Evolutionary conservation across 306 rosid genomes (phyloP), one percentile per base, ranked within the genome.

Genomic region (Malus asiatica): DNA sequence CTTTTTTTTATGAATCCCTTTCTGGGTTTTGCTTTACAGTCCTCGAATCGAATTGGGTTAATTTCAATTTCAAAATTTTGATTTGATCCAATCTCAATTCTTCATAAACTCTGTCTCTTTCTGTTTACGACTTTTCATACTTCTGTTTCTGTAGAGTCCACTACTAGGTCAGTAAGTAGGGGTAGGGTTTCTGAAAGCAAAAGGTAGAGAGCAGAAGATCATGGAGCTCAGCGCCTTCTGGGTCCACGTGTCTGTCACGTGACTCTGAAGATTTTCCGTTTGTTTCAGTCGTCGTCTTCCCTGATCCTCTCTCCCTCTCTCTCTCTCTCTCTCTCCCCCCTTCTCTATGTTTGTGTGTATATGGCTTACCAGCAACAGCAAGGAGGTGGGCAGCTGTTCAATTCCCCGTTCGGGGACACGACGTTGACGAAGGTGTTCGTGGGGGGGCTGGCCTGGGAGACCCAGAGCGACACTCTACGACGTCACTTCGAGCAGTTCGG

Each of bases 381-480:
- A 10, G 46, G 59, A 33, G 69, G 65, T 12, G 58, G 6, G 16
- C 80, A 60, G 61, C 58, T 77, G 59, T 60, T 69, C 61, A 69
- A 70, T 59, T 78, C 81, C 9, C 76, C 76, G 12, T 79, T 79
- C 18, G 78, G 78, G 32, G 83, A 83, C 75, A 79, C 86, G 30
- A 83, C 86, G 3, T 76, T 67, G 68, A 78, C 86, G 63, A 83
- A 83, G 70, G 78, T 83, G 30, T 83, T 78, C 60, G 86, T 83
- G 25, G 86, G 86, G 20, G 86, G 86, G 1, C 66, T 83, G 57
- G 83, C 86, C 4, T 83, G 83, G 86, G 83, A 83, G 60, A 83
- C 83, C 11, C 75, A 76, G 38, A 70, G 75, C 66, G 76, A 79
- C 27, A 65, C 72, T 46, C 72, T 83, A 32, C 77, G 76, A 18